phyloP scores from a whole-genome alignment of 305 asterid species.

The Fraxinus nigra region DNA sequence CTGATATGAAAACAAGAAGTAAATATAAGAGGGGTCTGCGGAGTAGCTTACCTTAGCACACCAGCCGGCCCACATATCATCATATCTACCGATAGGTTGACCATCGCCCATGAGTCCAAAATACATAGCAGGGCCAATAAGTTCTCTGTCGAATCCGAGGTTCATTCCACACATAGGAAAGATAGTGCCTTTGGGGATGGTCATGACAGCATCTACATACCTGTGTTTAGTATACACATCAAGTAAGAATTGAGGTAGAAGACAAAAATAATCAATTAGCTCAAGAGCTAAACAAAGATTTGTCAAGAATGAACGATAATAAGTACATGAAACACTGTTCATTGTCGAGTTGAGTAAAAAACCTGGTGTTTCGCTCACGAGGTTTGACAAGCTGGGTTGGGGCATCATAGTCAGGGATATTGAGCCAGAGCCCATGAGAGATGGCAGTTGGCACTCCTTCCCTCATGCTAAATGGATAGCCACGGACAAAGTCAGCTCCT shows the following conservation, averaged over 20 bases:
- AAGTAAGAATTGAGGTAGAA: background rate
- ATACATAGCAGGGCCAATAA: constrained; percentile 59
- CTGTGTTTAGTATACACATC: constrained; percentile 18
- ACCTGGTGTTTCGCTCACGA: constrained; percentile 57
- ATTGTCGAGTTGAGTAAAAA: background rate
- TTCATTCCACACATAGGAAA: constrained; percentile 70
- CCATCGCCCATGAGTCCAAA: constrained; percentile 63
- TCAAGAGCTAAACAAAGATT: background rate
- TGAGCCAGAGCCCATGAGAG: constrained; percentile 67
- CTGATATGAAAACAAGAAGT: background rate
- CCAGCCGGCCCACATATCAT: constrained; percentile 70
- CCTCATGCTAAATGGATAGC: constrained; percentile 62
- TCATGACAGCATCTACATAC: constrained; percentile 65
- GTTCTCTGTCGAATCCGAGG: constrained; percentile 51
- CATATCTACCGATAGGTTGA: constrained; percentile 57
- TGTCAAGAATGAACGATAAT: background rate
- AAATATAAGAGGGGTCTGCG: background rate
- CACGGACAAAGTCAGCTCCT: constrained; percentile 59
- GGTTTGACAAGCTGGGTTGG: constrained; percentile 66
- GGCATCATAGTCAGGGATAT: constrained; percentile 61
- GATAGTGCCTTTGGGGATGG: constrained; percentile 54
- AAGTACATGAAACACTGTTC: background rate
- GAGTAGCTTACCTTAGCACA: constrained; percentile 43
- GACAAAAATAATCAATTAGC: background rate
- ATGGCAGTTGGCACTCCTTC: constrained; percentile 59